A percentile compares a stretch with the other conserved stretches of the same genome.
Conservation (phyloP, 2,329 filamentous ascomycete genomes). For the Penicillium nordicum region DNA sequence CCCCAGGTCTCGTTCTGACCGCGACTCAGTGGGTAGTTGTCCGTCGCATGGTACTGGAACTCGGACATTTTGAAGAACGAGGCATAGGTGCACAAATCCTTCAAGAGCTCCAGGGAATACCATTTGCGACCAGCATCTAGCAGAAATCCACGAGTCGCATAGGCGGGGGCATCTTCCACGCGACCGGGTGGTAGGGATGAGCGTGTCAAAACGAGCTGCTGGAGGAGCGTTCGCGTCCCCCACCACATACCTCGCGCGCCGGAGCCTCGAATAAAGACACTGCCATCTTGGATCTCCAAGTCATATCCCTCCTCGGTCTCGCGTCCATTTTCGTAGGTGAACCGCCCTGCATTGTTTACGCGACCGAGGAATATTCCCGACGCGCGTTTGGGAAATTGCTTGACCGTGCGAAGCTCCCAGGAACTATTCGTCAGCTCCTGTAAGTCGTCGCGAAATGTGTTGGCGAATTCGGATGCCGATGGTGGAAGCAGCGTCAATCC, state of each 20-base stretch:
- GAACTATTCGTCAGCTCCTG: conserved; percentile 38
- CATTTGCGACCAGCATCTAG: conserved; percentile 57
- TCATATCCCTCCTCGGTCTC: conserved; percentile 52
- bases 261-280: conserved; percentile 50
- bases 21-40: conserved; percentile 53
- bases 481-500: conserved; percentile 54
- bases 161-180: conserved; percentile 51
- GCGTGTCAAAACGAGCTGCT: conserved; percentile 46
- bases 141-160: conserved; percentile 49
- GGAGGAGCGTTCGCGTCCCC: conserved; percentile 56
- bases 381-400: conserved; percentile 30
- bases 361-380: conserved; percentile 46
- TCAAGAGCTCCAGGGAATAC: conserved; percentile 53
- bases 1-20: conserved; percentile 50
- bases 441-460: conserved; percentile 47
- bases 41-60: conserved; percentile 57
- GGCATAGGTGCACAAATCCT: conserved; percentile 58
- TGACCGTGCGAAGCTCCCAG: conserved; percentile 44
- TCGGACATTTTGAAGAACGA: conserved; percentile 61
- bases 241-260: conserved; percentile 57
- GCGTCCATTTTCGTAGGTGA: conserved; percentile 49
- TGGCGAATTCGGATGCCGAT: conserved; percentile 49
- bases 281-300: conserved; percentile 36
- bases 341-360: conserved; percentile 14
- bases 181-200: conserved; percentile 42